A percentile compares a stretch with the other conserved stretches of the same genome.
Evolutionary conservation across 2,329 filamentous ascomycete species (phyloP).

Genomic region (Aureobasidium musti): DNA sequence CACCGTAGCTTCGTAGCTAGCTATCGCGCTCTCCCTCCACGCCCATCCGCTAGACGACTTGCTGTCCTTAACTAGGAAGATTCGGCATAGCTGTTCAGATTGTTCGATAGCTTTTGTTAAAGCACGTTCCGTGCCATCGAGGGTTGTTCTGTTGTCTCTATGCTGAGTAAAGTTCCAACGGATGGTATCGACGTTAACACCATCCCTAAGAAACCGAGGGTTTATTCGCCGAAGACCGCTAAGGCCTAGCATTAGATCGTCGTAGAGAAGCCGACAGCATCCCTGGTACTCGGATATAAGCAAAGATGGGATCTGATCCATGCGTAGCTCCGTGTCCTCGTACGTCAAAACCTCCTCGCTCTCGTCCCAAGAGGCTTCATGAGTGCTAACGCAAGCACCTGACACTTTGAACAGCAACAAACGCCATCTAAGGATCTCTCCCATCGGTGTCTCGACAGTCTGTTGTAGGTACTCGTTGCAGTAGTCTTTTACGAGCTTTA

Average conservation of each 20-base stretch:
- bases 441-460: neutral
- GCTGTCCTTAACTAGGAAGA: neutral
- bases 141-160: neutral
- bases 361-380: neutral
- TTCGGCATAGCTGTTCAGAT: neutral
- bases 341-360: neutral
- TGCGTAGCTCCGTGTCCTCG: neutral
- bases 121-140: neutral
- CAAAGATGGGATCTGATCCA: neutral
- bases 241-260: conserved; percentile 4
- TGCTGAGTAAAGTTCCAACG: neutral
- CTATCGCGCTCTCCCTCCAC: conserved; percentile 3
- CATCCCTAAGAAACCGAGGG: neutral
- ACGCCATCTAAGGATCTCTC: neutral
- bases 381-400: neutral
- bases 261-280: neutral
- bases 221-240: neutral
- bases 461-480: neutral
- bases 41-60: neutral
- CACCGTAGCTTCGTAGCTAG: neutral
- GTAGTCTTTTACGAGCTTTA: neutral
- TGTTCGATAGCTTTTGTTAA: neutral
- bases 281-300: neutral
- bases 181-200: neutral
- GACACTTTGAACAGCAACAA: neutral